Percentiles rank a stretch among this genome's conserved stretches.
These are phyloP conservation scores for Paecilomyces dactylethromorphus DNA, from an alignment of 2,329 filamentous ascomycete genomes.

Conservation along the genomic window DNA sequence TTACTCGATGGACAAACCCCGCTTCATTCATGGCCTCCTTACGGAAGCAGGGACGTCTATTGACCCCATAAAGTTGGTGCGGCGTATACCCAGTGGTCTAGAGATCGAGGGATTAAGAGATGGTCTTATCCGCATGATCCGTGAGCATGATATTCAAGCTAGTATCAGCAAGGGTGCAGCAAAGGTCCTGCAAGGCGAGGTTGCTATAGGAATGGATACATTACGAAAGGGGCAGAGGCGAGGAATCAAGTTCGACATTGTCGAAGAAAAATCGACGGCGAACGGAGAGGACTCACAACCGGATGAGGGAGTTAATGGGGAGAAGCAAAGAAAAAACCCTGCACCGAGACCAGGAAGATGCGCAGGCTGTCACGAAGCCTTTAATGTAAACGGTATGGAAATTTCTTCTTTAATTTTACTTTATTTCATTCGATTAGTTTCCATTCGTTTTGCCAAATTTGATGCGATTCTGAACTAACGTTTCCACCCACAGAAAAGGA, in stretches of 20 bases:
- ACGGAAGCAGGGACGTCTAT: constrained; percentile 93
- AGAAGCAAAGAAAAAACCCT: constrained; percentile 3
- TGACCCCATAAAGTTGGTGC: constrained; percentile 82
- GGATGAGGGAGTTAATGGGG: constrained; percentile 7
- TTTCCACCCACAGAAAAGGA: constrained; percentile 40
- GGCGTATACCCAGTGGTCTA: constrained; percentile 84
- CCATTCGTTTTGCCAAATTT: background rate
- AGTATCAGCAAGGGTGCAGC: constrained; percentile 89
- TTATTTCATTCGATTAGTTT: background rate
- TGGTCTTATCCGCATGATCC: constrained; percentile 82
- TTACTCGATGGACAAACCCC: constrained; percentile 96
- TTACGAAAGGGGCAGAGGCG: constrained; percentile 72
- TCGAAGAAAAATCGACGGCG: constrained; percentile 13
- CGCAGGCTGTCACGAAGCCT: constrained; percentile 31
- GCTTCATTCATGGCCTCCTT: constrained; percentile 84
- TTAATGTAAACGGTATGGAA: constrained; percentile 31
- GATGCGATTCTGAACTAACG: background rate
- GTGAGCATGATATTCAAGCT: constrained; percentile 92
- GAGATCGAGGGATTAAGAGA: constrained; percentile 87
- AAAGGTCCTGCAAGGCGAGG: constrained; percentile 77
- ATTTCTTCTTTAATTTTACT: background rate
- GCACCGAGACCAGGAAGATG: constrained; percentile 23
- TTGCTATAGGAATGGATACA: constrained; percentile 73
- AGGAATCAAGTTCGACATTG: constrained; percentile 83
- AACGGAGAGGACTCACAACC: constrained; percentile 5